Evolutionary conservation across 139 green algal species (phyloP).

Genomic region (Picochlorum costavermella): DNA sequence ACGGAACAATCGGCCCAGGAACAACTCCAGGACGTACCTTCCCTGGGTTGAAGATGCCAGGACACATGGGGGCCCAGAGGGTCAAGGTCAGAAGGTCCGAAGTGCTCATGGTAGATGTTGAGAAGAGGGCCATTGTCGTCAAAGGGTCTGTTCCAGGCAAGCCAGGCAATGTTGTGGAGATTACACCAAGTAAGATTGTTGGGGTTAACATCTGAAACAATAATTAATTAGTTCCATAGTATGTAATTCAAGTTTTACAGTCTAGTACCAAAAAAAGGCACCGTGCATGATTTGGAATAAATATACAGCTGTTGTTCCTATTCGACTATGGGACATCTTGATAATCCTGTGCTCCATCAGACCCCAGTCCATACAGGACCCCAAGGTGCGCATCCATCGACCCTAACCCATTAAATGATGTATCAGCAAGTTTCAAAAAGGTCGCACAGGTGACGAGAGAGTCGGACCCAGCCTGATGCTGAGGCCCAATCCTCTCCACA

Average conservation of each 20-base stretch:
- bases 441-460: constrained; percentile 81
- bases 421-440: constrained; percentile 87
- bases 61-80: constrained; percentile 82
- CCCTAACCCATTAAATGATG: constrained; percentile 71
- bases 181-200: constrained; percentile 70
- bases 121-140: constrained; percentile 79
- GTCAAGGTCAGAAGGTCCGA: constrained; percentile 74
- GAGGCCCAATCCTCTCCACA: constrained; percentile 87
- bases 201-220: constrained; percentile 39
- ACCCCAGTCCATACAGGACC: constrained; percentile 89
- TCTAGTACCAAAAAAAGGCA: not conserved
- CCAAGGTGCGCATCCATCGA: constrained; percentile 60
- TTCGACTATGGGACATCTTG: not conserved
- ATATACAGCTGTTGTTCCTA: not conserved
- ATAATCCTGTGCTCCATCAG: constrained; percentile 37
- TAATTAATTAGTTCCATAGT: not conserved
- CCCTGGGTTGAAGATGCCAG: constrained; percentile 90
- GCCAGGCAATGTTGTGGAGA: constrained; percentile 81
- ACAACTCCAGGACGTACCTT: constrained; percentile 87
- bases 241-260: not conserved
- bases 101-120: constrained; percentile 74
- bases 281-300: not conserved
- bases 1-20: constrained; percentile 83
- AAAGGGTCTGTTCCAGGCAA: constrained; percentile 93
- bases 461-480: constrained; percentile 89